phyloP scores from a whole-genome alignment of 345 rosid species.

The Salix brachista region DNA sequence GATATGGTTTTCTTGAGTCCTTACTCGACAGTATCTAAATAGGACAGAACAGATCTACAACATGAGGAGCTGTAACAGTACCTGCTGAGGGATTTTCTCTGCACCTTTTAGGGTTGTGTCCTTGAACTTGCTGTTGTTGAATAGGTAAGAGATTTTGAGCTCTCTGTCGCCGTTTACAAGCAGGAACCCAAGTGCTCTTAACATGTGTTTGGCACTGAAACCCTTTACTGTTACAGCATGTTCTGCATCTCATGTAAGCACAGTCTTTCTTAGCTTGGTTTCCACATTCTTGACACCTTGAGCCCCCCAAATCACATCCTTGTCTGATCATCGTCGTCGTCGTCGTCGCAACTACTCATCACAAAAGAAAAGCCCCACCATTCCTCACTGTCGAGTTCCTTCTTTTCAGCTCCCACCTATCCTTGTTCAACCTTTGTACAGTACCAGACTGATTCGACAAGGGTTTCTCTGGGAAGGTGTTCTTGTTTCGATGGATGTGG shows the following conservation, averaged over 20 bases:
- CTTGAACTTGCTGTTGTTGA: conserved; percentile 12
- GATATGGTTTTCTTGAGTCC: not conserved
- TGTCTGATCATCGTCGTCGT: conserved; percentile 15
- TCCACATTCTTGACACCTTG: conserved; percentile 68
- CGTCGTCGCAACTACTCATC: not conserved
- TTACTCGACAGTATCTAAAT: not conserved
- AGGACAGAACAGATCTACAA: not conserved
- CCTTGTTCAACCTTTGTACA: not conserved
- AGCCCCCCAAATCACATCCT: conserved; percentile 10
- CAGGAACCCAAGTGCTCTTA: conserved; percentile 73
- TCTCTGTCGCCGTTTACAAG: conserved; percentile 36
- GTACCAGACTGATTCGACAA: not conserved
- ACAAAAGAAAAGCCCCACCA: not conserved
- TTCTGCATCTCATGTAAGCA: conserved; percentile 47
- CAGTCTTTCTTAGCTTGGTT: conserved; percentile 70
- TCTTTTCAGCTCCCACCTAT: not conserved
- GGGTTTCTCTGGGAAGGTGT: not conserved
- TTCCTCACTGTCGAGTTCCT: not conserved
- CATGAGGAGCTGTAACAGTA: not conserved
- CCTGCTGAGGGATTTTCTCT: conserved; percentile 19
- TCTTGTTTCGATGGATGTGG: not conserved
- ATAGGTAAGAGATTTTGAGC: conserved; percentile 5
- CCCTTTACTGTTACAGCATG: conserved; percentile 56
- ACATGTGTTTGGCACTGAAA: conserved; percentile 60
- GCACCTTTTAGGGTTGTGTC: conserved; percentile 31